Conservation (phyloP, 2,329 filamentous ascomycete genomes). For the Rhinocladiella mackenziei region DNA sequence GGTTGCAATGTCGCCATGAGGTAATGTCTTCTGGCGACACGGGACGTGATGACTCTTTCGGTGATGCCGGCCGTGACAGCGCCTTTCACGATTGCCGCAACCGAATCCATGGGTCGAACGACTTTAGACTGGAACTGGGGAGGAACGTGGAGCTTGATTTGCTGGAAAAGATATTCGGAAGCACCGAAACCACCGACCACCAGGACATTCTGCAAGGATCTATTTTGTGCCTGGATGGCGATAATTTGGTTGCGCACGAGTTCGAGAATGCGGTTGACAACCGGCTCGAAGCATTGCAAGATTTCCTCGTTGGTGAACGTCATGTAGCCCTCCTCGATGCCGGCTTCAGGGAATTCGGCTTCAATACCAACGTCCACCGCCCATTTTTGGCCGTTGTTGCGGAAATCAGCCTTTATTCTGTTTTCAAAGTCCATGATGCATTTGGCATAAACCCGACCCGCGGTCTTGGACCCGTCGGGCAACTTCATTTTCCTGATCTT, state of each 20-base stretch:
- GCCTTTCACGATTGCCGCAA: slow-evolving; percentile 96
- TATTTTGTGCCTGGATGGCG: slow-evolving; percentile 95
- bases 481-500: slow-evolving; percentile 99
- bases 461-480: slow-evolving; percentile 91
- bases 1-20: slow-evolving; percentile 98
- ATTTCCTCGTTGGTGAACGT: slow-evolving; percentile 99
- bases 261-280: slow-evolving; percentile 94
- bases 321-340: slow-evolving; percentile 99
- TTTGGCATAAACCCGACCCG: slow-evolving; percentile 97
- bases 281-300: slow-evolving; percentile 96
- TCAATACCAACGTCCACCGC: slow-evolving; percentile 98
- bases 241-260: slow-evolving; percentile 98
- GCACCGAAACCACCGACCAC: slow-evolving; percentile 98
- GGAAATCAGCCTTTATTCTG: slow-evolving; percentile 98
- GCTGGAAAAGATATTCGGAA: slow-evolving; percentile 97
- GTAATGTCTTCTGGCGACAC: slow-evolving; percentile 94
- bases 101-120: slow-evolving; percentile 96
- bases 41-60: slow-evolving; percentile 91
- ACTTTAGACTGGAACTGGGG: slow-evolving; percentile 99
- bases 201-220: slow-evolving; percentile 87
- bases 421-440: slow-evolving; percentile 99
- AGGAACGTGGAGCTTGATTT: slow-evolving; percentile 97
- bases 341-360: slow-evolving; percentile 93
- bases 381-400: slow-evolving; percentile 99
- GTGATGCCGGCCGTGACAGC: slow-evolving; percentile 97